Evolutionary conservation across 2,329 filamentous ascomycete genomes (phyloP), one percentile per base, ranked within the genome.

Genomic region (Colletotrichum siamense): DNA sequence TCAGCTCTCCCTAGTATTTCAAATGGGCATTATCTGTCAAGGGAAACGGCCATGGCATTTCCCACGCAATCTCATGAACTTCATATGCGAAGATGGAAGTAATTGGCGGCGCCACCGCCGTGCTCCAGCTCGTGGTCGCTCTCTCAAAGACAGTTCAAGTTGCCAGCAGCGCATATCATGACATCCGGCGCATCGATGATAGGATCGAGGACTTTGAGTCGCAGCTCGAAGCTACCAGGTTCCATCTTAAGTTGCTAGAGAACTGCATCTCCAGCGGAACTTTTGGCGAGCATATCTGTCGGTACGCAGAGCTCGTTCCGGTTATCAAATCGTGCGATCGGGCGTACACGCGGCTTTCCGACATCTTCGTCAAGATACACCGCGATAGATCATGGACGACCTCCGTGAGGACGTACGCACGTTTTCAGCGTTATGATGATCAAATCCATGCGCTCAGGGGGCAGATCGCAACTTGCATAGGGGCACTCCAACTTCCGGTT

Each of bases 61-160:
- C 18, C 39, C 18, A 2, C 18, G 9, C 18, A 44, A 44, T 2
- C 39, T n/a, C 18, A n/a, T 12, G 1, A 44, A n/a, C 0, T 9
- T 44, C 39, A 12, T 44, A 44, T 9, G 9, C 39, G 18, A 44
- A 9, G 3, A 32, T 62, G 57, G 57, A 62, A 0, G 57, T 28
- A n/a, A 28, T 62, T 3, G 57, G 57, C 9, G 28, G 57, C 16
- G 57, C 28, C 57, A 28, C 57, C 2, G 57, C 57, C 13, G 57
- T 62, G 24, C 57, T 62, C 1, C 57, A 62, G 28, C 57, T 62
- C 28, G 26, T 62, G 8, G 57, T 30, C 16, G 26, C 57, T 28
- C 26, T 62, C 16, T 24, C 24, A 15, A 62, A 62, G 26, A 28
- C 57, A 30, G 26, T 62, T 5, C 57, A 62, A 30, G 24, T 62